These are phyloP conservation scores for Hypoxylon sp. DNA, from an alignment of 2,329 filamentous ascomycete genomes.

Conservation along the genomic window DNA sequence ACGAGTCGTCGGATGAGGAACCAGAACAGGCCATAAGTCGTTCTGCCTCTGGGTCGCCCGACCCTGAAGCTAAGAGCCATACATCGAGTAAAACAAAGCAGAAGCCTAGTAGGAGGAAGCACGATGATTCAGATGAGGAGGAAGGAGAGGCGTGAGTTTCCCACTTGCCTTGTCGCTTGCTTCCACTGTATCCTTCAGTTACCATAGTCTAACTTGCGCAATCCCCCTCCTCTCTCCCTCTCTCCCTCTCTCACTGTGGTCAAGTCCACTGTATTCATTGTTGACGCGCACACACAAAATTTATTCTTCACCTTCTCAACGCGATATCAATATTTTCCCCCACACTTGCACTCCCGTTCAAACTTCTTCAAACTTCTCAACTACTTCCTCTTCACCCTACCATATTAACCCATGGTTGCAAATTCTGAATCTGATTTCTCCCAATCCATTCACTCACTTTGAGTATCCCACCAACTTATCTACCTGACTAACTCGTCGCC, in stretches of 20 bases:
- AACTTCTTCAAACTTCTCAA: background rate
- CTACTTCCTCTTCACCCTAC: background rate
- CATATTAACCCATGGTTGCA: background rate
- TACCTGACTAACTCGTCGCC: conserved; percentile 32
- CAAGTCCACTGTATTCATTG: background rate
- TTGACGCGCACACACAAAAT: background rate
- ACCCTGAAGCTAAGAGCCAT: conserved; percentile 55
- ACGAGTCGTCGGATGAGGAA: conserved; percentile 72
- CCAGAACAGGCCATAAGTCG: conserved; percentile 67
- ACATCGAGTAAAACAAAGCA: conserved; percentile 59
- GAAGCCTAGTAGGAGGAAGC: conserved; percentile 66
- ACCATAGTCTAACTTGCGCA: background rate
- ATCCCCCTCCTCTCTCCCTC: background rate
- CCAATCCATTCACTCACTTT: background rate
- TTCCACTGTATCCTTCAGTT: conserved; percentile 12
- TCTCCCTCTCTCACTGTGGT: background rate
- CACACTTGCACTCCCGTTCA: background rate
- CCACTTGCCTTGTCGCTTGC: conserved; percentile 39
- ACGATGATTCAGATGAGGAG: conserved; percentile 78
- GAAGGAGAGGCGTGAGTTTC: conserved; percentile 85
- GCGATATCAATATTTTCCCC: background rate
- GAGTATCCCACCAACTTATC: background rate
- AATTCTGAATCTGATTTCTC: background rate
- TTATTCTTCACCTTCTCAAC: background rate
- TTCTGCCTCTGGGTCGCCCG: conserved; percentile 68